Percentiles rank a stretch among this genome's conserved stretches.
phyloP scores from a whole-genome alignment of 2,329 filamentous ascomycete genomes.

The Fusarium subglutinans region DNA sequence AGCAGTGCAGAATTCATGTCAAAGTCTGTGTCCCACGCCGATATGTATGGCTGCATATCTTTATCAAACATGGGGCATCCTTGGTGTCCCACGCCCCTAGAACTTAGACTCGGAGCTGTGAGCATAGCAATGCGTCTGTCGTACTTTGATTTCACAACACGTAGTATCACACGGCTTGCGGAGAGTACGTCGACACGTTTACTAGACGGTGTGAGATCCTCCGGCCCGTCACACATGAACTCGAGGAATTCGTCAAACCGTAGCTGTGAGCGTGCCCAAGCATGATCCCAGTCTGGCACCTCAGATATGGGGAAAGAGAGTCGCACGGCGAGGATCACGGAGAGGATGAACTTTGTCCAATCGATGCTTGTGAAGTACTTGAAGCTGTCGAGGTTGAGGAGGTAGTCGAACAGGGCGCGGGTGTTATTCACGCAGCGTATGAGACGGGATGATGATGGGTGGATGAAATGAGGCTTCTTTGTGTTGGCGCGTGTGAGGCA shows the following conservation, averaged over 20 bases:
- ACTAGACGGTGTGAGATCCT: constrained; percentile 35
- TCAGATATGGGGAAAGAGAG: constrained; percentile 56
- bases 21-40: constrained; percentile 55
- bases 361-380: constrained; percentile 54
- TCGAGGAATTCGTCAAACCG: constrained; percentile 53
- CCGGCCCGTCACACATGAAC: constrained; percentile 44
- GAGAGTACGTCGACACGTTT: constrained; percentile 54
- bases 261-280: constrained; percentile 52
- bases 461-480: constrained; percentile 9
- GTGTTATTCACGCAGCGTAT: constrained; percentile 39
- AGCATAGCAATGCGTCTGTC: constrained; percentile 51
- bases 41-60: constrained; percentile 57
- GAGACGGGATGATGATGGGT: constrained; percentile 35
- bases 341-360: constrained; percentile 54
- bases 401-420: constrained; percentile 47
- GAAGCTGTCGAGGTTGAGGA: constrained; percentile 43
- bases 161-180: constrained; percentile 58
- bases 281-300: constrained; percentile 50
- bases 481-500: constrained; percentile 12
- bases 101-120: background rate
- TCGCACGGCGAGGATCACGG: constrained; percentile 55
- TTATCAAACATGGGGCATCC: constrained; percentile 64
- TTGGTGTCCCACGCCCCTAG: constrained; percentile 8
- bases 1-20: constrained; percentile 21
- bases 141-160: constrained; percentile 58